Evolutionary conservation across 768 basidiomycete genomes (phyloP), one percentile per base, ranked within the genome.

Genomic region (Suillus plorans): DNA sequence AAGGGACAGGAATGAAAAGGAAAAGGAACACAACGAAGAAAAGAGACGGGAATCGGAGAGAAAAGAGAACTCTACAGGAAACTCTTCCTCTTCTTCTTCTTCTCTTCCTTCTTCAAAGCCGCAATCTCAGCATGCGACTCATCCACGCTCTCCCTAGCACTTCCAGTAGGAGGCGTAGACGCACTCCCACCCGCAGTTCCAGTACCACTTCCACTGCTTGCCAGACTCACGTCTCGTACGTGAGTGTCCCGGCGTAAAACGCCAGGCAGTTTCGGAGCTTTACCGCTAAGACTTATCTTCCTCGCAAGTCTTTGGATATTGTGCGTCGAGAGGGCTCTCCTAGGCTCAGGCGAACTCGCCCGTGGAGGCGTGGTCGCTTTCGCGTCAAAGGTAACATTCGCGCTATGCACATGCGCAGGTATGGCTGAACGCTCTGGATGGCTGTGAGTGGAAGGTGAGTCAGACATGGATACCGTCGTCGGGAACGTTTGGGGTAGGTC

Each of bases 251-350:
- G 69, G 47, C 70, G 74, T 56, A 76, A 42, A 44, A 77, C 76
- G 22, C 67, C 71, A 3, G 72, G 69, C 44, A 80, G 77, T 10
- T 42, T 59, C 3, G 58, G 39, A 1, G 25, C 25, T 10, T 59
- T 59, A 0, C 58, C 58, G 12, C 76, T 36, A 80, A 91, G 75
- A 12, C 91, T 92, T 63, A 94, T 88, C 66, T 86, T 81, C 65
- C 91, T 81, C 18, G 91, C 92, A 44, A 94, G 72, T 20, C 91
- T 84, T 73, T 92, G 91, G 81, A 95, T 91, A 71, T 94, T 94
- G 73, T 95, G 92, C 34, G 91, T 90, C 10, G 91, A 88, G 64
- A 91, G 92, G 22, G 82, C 79, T 92, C 92, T 41, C 86, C 86
- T 70, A 67, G 83, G 84, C 70, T 92, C 90, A 6, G 92, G 90